phyloP scores from a whole-genome alignment of 2,329 filamentous ascomycete species.

The Penicillium griseofulvum region DNA sequence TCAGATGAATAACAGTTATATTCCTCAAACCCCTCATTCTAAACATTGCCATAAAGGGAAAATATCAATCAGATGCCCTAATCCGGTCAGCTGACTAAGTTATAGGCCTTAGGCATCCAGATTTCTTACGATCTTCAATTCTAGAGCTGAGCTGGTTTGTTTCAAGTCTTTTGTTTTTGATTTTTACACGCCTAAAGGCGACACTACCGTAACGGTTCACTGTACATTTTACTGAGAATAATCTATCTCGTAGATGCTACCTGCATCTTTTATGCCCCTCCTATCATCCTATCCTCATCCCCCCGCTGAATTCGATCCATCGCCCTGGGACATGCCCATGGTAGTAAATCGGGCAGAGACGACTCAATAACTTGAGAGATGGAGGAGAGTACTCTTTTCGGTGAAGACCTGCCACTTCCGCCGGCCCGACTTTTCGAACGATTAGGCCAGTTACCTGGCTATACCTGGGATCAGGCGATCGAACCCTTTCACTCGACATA shows the following conservation, averaged over 20 bases:
- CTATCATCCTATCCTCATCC: conserved; percentile 9
- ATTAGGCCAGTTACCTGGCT: conserved; percentile 69
- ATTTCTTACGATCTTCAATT: background rate
- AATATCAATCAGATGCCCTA: background rate
- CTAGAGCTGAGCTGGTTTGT: background rate
- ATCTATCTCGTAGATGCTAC: conserved; percentile 1
- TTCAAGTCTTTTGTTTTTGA: background rate
- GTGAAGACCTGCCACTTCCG: conserved; percentile 53
- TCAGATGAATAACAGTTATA: background rate
- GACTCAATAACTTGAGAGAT: conserved; percentile 21
- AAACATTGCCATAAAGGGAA: background rate
- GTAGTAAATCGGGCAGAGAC: conserved; percentile 5
- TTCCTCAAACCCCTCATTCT: background rate
- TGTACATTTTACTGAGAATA: background rate
- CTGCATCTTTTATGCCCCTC: conserved; percentile 25
- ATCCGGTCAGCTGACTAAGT: conserved; percentile 6
- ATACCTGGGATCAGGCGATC: conserved; percentile 69
- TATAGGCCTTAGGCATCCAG: background rate
- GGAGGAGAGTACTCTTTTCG: conserved; percentile 40
- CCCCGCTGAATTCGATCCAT: background rate
- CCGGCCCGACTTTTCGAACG: conserved; percentile 70
- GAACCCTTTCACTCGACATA: conserved; percentile 62
- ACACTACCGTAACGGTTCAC: background rate
- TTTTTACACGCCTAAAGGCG: conserved; percentile 1
- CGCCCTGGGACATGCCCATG: conserved; percentile 17